Conservation (phyloP, 441 rosid genomes). For the Syzygium malaccense region DNA sequence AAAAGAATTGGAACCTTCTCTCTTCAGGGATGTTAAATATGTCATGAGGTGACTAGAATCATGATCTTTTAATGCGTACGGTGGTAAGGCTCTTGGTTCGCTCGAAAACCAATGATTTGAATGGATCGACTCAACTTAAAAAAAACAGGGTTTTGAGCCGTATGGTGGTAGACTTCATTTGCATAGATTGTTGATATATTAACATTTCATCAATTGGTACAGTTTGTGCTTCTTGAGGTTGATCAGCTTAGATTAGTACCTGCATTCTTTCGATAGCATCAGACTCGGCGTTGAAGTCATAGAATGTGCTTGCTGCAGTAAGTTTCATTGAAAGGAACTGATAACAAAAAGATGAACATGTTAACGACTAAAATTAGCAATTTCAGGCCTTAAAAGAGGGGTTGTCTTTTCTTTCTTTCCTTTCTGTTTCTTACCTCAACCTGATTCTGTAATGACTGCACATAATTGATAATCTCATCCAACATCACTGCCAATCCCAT, state of each 20-base stretch:
- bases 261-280: conserved; percentile 18
- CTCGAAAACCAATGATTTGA: background rate
- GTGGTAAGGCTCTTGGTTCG: background rate
- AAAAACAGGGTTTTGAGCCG: background rate
- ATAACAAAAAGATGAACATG: background rate
- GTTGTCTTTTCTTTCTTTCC: background rate
- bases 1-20: background rate
- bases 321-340: conserved; percentile 71
- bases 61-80: background rate
- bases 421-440: conserved; percentile 36
- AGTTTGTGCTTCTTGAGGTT: background rate
- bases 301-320: conserved; percentile 38
- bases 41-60: background rate
- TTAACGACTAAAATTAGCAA: background rate
- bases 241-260: conserved; percentile 7
- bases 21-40: background rate
- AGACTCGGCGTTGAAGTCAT: conserved; percentile 17
- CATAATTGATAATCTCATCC: conserved; percentile 60
- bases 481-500: conserved; percentile 70
- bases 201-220: background rate
- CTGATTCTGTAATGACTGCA: conserved; percentile 57
- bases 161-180: background rate
- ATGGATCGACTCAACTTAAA: background rate
- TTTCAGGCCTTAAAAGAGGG: background rate
- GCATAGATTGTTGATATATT: background rate